These are phyloP conservation scores for Beauveria medogensis DNA, from an alignment of 2,329 filamentous ascomycete species.

Conservation along the genomic window DNA sequence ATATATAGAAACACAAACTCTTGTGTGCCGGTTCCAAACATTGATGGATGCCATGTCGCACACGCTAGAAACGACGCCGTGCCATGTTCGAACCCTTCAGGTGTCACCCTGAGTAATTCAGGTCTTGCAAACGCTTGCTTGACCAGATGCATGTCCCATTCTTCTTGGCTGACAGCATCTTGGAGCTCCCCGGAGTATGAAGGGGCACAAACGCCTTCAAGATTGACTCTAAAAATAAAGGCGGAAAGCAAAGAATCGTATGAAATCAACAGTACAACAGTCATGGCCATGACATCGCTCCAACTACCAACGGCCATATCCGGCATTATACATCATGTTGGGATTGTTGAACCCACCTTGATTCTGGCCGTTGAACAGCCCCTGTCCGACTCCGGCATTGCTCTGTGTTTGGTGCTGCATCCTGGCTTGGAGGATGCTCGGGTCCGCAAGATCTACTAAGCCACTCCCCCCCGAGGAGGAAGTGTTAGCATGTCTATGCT, in stretches of 20 bases:
- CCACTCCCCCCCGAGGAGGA: slow-evolving; percentile 99
- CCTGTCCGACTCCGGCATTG: slow-evolving; percentile 78
- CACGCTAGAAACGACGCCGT: slow-evolving; percentile 23
- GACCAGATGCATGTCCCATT: slow-evolving; percentile 24
- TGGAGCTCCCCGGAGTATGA: slow-evolving; percentile 15
- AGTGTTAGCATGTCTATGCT: slow-evolving; percentile 99
- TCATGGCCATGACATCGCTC: slow-evolving; percentile 13
- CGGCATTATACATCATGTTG: slow-evolving; percentile 73
- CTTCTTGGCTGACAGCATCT: slow-evolving; percentile 20
- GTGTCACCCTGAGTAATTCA: slow-evolving; percentile 20
- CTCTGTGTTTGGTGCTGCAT: slow-evolving; percentile 82
- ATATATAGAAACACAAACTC: slow-evolving; percentile 12
- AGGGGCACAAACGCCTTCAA: slow-evolving; percentile 23
- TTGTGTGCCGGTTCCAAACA: not conserved
- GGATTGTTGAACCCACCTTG: slow-evolving; percentile 92
- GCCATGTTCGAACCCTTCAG: slow-evolving; percentile 19
- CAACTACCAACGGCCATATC: slow-evolving; percentile 59
- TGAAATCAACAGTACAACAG: slow-evolving; percentile 14
- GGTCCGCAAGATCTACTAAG: slow-evolving; percentile 99
- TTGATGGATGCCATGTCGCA: slow-evolving; percentile 16
- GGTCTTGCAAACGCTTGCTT: slow-evolving; percentile 24
- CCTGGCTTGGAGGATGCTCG: slow-evolving; percentile 97
- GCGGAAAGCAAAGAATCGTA: slow-evolving; percentile 15
- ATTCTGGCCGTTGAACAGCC: slow-evolving; percentile 76
- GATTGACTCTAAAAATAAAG: slow-evolving; percentile 17